Base-by-base conservation (phyloP, 108 stramenopile genomes). In the Phaeodactylum tricornutum region DNA sequence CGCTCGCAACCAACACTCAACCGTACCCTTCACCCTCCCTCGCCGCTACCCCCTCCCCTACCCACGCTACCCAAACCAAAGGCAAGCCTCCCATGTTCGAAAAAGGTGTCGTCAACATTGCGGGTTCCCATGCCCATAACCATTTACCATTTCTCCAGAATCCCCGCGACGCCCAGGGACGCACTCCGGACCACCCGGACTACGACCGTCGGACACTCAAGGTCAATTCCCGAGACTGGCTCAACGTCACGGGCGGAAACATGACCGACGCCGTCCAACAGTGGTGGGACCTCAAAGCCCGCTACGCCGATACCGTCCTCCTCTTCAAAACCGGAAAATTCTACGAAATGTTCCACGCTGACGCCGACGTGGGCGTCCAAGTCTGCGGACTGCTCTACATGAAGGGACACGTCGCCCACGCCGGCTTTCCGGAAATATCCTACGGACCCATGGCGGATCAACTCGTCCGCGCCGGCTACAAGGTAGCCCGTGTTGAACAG, bases 271-370 rank as follows among this genome's bases (percentile, higher is more conserved):
- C 87, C 16, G 84, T 89, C 57, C 52, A 70, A 45, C 96, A 97
- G 63, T 99, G 99, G 99, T 99, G 97, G 97, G 72, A 90, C 29
- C 67, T 98, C 61, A 99, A 99, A 69, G 51, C 82, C 4, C 77
- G 89, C 45, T 87, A 98, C 72, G 77, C 87, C 61, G 97, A 99
- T 70, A 87, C 92, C 9, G 79, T 99, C 1, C 64, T 99, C 2
- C 67, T 97, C 14, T 99, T 98, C 82, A 99, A 99, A 70, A 95
- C 96, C 20, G 99, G 99, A 23, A 96, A 96, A 67, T 97, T 90
- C 62, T 93, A 93, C 72, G 93, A 95, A 70, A 53, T 73, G 53
- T 73, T 62, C 43, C 71, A 73, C 61, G 77, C 93, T 61, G 99
- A 99, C 57, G 95, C 99, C 19, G 99, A 99, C 57, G 69, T 97